Percentiles rank a stretch among this genome's conserved stretches.
These are phyloP conservation scores for Setaria viridis DNA, from an alignment of 202 grass and related monocot genomes.

Conservation along the genomic window DNA sequence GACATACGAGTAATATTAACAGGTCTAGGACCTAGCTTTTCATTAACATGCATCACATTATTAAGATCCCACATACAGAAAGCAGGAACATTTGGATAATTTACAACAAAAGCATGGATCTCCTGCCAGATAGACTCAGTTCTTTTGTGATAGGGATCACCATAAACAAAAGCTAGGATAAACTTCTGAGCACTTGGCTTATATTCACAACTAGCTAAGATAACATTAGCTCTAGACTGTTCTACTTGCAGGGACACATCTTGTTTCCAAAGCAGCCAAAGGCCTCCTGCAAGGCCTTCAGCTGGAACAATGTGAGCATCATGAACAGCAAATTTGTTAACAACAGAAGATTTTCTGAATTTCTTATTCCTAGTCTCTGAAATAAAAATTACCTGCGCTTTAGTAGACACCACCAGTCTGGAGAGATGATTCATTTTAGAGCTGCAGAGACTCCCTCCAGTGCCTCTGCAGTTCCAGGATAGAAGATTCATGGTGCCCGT, in stretches of 20 bases:
- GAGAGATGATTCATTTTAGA: neutral
- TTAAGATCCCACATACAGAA: too few species aligned
- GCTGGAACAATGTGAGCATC: neutral
- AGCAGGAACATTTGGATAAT: too few species aligned
- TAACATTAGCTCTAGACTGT: too few species aligned
- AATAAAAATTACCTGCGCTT: neutral
- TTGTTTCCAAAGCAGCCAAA: neutral
- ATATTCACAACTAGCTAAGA: too few species aligned
- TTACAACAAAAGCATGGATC: too few species aligned
- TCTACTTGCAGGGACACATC: neutral
- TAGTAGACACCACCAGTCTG: fast-evolving
- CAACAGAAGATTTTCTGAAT: neutral
- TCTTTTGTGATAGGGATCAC: too few species aligned
- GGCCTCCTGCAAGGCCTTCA: neutral
- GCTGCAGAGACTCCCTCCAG: neutral
- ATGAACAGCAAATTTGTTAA: neutral
- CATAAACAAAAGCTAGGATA: too few species aligned
- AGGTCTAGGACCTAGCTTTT: too few species aligned
- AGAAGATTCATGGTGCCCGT: neutral
- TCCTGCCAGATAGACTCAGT: too few species aligned
- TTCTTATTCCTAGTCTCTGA: neutral
- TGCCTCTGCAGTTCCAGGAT: neutral
- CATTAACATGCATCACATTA: too few species aligned
- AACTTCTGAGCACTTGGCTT: too few species aligned
- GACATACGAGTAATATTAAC: too few species aligned